A percentile compares a stretch with the other conserved stretches of the same genome.
Conservation (phyloP, 1,284 basidiomycete species). For the Cutaneotrichosporon cyanovorans region DNA sequence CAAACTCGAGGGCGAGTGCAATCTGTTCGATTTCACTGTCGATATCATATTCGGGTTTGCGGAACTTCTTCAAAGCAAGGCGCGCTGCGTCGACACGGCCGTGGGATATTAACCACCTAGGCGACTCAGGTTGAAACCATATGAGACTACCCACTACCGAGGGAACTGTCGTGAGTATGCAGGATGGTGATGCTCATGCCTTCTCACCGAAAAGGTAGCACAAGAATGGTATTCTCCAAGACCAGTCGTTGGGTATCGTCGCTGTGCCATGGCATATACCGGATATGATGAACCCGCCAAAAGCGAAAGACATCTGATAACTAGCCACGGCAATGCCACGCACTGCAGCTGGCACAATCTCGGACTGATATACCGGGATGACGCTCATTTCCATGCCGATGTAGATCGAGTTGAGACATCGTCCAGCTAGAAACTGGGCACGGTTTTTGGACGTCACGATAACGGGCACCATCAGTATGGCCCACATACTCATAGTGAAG, state of each 20-base stretch:
- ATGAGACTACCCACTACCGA: constrained; percentile 7
- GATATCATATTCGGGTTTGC: constrained; percentile 10
- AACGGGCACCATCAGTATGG: constrained; percentile 7
- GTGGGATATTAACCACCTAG: constrained; percentile 22
- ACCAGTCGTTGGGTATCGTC: constrained; percentile 8
- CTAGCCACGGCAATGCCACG: constrained; percentile 12
- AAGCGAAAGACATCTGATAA: constrained; percentile 14
- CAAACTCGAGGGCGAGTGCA: constrained; percentile 2
- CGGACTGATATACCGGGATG: constrained; percentile 12
- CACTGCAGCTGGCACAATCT: constrained; percentile 13
- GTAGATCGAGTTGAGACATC: constrained; percentile 13
- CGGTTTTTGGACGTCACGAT: constrained; percentile 7
- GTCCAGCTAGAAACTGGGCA: constrained; percentile 7
- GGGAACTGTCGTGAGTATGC: background rate
- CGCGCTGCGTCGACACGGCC: constrained; percentile 16
- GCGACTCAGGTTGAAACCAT: constrained; percentile 21
- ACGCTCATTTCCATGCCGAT: constrained; percentile 18
- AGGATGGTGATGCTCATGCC: background rate
- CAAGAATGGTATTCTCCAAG: constrained; percentile 11
- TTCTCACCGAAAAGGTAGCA: constrained; percentile 8
- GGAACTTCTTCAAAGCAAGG: constrained; percentile 11
- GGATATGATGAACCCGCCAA: constrained; percentile 11
- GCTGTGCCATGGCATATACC: constrained; percentile 7
- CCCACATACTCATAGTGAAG: constrained; percentile 16
- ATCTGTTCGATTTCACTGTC: background rate